phyloP scores from a whole-genome alignment of 2,329 filamentous ascomycete species.

The Zymoseptoria pseudotritici region DNA sequence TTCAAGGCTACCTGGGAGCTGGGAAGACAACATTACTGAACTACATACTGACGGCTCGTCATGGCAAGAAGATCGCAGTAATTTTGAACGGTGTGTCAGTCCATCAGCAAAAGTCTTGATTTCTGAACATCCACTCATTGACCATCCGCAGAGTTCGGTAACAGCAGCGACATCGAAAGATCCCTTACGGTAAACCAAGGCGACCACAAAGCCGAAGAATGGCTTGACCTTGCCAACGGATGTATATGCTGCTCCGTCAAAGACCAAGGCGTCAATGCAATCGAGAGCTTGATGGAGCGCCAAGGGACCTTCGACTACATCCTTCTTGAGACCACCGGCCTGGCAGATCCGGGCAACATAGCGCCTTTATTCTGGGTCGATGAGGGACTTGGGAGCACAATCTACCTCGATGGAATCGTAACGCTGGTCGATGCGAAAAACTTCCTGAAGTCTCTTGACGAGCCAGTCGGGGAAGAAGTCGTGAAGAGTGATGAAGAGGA shows the following conservation, averaged over 20 bases:
- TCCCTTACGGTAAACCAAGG: slow-evolving; percentile 78
- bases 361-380: slow-evolving; percentile 97
- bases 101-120: neutral
- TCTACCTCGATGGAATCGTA: slow-evolving; percentile 94
- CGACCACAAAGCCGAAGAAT: slow-evolving; percentile 76
- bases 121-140: neutral
- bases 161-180: slow-evolving; percentile 83
- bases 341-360: slow-evolving; percentile 92
- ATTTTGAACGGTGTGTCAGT: slow-evolving; percentile 72
- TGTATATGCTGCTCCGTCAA: slow-evolving; percentile 98
- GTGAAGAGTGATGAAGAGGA: slow-evolving; percentile 37
- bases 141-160: slow-evolving; percentile 30
- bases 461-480: slow-evolving; percentile 37
- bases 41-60: slow-evolving; percentile 87
- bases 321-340: slow-evolving; percentile 86
- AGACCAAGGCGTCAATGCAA: slow-evolving; percentile 88
- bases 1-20: slow-evolving; percentile 78
- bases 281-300: slow-evolving; percentile 91
- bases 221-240: slow-evolving; percentile 92
- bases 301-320: slow-evolving; percentile 96
- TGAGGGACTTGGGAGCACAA: slow-evolving; percentile 86
- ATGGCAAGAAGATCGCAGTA: slow-evolving; percentile 96
- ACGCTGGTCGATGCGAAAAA: slow-evolving; percentile 95
- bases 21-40: slow-evolving; percentile 94
- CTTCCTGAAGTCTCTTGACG: slow-evolving; percentile 72